Percentiles rank a stretch among this genome's conserved stretches.
These are phyloP conservation scores for Cladosporium sp. DNA, from an alignment of 2,329 filamentous ascomycete genomes.

Conservation along the genomic window DNA sequence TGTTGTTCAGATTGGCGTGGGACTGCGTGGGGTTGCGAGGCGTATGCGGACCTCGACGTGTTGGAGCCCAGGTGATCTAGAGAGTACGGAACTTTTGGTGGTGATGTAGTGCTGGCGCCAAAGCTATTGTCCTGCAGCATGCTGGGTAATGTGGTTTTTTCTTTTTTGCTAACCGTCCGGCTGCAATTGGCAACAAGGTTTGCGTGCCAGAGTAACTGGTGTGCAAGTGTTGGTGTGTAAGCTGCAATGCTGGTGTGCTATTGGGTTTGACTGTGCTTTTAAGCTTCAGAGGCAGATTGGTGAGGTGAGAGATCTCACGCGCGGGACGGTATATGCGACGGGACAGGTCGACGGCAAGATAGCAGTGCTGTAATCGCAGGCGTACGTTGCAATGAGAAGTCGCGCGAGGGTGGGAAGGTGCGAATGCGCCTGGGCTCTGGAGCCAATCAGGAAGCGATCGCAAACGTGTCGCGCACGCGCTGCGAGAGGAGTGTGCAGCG, in stretches of 20 bases:
- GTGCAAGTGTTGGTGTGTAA: background rate
- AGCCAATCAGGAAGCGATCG: slow-evolving; percentile 18
- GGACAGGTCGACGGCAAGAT: background rate
- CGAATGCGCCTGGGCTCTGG: slow-evolving; percentile 5
- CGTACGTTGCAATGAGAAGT: background rate
- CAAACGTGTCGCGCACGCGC: slow-evolving; percentile 16
- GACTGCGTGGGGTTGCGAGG: slow-evolving; percentile 1
- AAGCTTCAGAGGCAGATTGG: background rate
- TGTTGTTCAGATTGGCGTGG: background rate
- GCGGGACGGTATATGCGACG: background rate
- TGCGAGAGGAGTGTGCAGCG: slow-evolving; percentile 6
- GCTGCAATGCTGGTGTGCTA: background rate
- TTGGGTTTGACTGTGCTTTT: background rate
- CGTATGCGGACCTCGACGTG: background rate
- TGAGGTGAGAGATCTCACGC: background rate
- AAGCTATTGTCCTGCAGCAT: slow-evolving; percentile 18
- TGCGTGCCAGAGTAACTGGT: background rate
- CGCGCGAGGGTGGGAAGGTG: slow-evolving; percentile 6
- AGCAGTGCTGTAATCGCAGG: background rate
- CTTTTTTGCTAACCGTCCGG: background rate
- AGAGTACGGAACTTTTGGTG: slow-evolving; percentile 5
- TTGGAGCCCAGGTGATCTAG: background rate
- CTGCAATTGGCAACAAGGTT: background rate
- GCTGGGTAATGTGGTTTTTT: background rate
- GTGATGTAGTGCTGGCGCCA: slow-evolving; percentile 8